Base-by-base conservation (phyloP, 306 rosid species). In the Fragaria nilgerrensis region DNA sequence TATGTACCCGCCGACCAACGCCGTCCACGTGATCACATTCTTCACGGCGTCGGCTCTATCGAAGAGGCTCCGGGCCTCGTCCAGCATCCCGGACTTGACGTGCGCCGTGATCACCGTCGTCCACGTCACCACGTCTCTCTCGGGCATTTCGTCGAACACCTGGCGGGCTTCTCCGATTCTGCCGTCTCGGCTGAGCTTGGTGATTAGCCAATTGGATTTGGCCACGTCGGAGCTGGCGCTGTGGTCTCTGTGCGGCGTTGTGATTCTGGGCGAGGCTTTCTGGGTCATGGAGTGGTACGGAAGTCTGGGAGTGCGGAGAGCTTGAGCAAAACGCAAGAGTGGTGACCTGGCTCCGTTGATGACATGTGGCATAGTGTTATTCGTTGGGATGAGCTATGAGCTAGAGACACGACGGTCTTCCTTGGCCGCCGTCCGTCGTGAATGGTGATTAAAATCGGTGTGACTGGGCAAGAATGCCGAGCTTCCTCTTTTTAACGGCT, bases 1-100 rank as follows among this genome's bases (percentile, higher is more conserved):
- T 43, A 77, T 32, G 66, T 82, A 87, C 39, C 88, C 90, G 59
- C 82, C 70, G 32, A 87, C 77, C 83, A 84, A 75, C 1, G 86
- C 88, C 1, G 90, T 87, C 90, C 90, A 87, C 45, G 90, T 84
- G 70, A 87, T 55, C 16, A 87, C 90, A 63, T 87, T 83, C 62
- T 80, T 87, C 68, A 77, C 44, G n/a, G 90, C 80, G 53, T 84
- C 90, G 45, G 3, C 41, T 66, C 86, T 77, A 62, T 84, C 86
- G 69, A 87, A 87, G 76, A 87, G 55, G 78, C 67, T 77, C 61
- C 81, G 71, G 13, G 86, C 90, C 76, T 82, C 88, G 34, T 77
- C 86, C 5, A 84, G 62, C 88, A 84, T 82, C 62, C 86, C 81
- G 68, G 70, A 75, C 59, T 69, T 79, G 49, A 80, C 70, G 68